A percentile compares a stretch with the other conserved stretches of the same genome.
These are phyloP conservation scores for Schizosaccharomyces osmophilus DNA, from an alignment of 805 yeast genomes.

Conservation along the genomic window DNA sequence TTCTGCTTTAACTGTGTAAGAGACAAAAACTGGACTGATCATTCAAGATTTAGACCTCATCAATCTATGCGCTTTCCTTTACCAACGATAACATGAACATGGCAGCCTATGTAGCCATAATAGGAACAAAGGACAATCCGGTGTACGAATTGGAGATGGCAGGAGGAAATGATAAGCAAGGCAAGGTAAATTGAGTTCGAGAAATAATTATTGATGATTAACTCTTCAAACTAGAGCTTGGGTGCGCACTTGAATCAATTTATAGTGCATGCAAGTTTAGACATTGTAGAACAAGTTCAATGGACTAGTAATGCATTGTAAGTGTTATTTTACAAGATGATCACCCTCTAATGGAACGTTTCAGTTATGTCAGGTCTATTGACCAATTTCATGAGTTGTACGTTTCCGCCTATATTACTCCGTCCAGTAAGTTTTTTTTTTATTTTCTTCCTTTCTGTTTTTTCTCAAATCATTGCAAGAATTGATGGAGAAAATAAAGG, in stretches of 20 bases:
- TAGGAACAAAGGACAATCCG: conserved; percentile 71
- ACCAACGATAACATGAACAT: conserved; percentile 13
- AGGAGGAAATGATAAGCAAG: conserved; percentile 22
- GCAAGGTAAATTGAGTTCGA: neutral
- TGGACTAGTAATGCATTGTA: conserved; percentile 39
- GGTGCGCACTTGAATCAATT: conserved; percentile 52
- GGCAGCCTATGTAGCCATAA: conserved; percentile 73
- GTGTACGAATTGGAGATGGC: conserved; percentile 73
- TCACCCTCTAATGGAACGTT: no score
- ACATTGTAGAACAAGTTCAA: conserved; percentile 73
- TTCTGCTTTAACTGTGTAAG: no score
- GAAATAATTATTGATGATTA: neutral
- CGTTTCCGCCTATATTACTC: conserved; percentile 69
- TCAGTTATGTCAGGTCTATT: conserved; percentile 38
- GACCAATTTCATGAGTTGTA: conserved; percentile 67
- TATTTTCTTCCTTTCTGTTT: neutral
- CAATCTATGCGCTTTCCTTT: no score
- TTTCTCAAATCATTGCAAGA: no score
- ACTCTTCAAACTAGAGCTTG: neutral
- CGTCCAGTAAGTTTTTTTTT: conserved; percentile 26
- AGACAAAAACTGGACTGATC: no score
- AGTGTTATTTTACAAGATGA: neutral
- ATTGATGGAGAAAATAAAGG: no score
- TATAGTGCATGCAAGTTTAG: conserved; percentile 67
- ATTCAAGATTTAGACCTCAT: no score